Evolutionary conservation across 2,329 filamentous ascomycete genomes (phyloP).

Genomic region (Mycosphaerella sp.): DNA sequence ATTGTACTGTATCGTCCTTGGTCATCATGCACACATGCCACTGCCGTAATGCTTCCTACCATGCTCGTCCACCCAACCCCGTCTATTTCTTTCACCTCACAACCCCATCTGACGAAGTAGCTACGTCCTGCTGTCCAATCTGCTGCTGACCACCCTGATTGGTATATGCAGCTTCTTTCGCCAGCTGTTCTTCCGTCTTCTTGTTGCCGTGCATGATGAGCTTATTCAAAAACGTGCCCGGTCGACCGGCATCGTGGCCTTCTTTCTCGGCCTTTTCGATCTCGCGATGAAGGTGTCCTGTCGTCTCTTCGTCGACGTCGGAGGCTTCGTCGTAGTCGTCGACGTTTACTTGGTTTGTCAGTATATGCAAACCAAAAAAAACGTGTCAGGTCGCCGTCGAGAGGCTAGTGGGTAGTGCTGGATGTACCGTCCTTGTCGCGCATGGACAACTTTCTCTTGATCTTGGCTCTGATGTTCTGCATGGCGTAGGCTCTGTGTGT

Average conservation of each 20-base stretch:
- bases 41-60: background rate
- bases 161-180: slow-evolving; percentile 17
- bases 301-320: slow-evolving; percentile 36
- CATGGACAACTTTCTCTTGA: slow-evolving; percentile 35
- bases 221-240: slow-evolving; percentile 35
- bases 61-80: no score
- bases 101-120: slow-evolving; percentile 1
- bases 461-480: slow-evolving; percentile 34
- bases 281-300: slow-evolving; percentile 34
- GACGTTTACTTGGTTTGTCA: slow-evolving; percentile 24
- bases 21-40: background rate
- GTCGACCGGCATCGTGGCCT: slow-evolving; percentile 31
- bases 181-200: slow-evolving; percentile 37
- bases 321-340: slow-evolving; percentile 30
- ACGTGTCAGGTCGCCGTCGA: background rate
- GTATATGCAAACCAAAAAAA: no score
- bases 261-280: slow-evolving; percentile 33
- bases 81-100: background rate
- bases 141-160: slow-evolving; percentile 7
- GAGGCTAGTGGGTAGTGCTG: background rate
- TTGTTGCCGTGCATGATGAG: slow-evolving; percentile 37
- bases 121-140: slow-evolving; percentile 5
- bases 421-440: slow-evolving; percentile 34
- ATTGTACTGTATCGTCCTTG: background rate
- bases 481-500: slow-evolving; percentile 24